Evolutionary conservation across 108 stramenopile genomes (phyloP).

Genomic region (Fistulifera solaris): DNA sequence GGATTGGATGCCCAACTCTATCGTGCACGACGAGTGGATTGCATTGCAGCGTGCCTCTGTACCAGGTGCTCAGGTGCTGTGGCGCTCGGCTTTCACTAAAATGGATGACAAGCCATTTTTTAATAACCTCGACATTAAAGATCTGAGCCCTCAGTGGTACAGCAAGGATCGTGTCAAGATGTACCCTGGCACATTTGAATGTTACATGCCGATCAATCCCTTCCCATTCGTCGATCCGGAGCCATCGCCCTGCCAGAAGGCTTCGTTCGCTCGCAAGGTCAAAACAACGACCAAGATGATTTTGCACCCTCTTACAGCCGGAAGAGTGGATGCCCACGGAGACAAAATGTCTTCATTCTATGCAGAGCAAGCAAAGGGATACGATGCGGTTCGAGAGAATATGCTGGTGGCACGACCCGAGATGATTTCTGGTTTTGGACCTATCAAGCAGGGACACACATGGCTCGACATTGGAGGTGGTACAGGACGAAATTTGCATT

Average conservation of each 20-base stretch:
- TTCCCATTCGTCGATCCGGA: conserved; percentile 45
- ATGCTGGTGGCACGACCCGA: conserved; percentile 44
- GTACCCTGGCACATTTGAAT: conserved; percentile 47
- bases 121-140: conserved; percentile 42
- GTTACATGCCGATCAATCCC: conserved; percentile 37
- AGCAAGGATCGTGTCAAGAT: conserved; percentile 53
- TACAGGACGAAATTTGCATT: conserved; percentile 48
- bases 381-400: conserved; percentile 52
- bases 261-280: conserved; percentile 28
- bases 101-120: conserved; percentile 57
- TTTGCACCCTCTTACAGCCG: conserved; percentile 43
- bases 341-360: conserved; percentile 55
- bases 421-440: conserved; percentile 54
- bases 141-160: conserved; percentile 47
- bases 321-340: conserved; percentile 36
- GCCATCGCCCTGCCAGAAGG: conserved; percentile 43
- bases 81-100: conserved; percentile 53
- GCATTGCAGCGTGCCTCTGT: conserved; percentile 46
- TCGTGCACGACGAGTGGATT: conserved; percentile 54
- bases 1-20: conserved; percentile 56
- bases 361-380: conserved; percentile 45
- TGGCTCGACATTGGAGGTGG: conserved; percentile 54
- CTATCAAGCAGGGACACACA: conserved; percentile 41
- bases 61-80: conserved; percentile 42
- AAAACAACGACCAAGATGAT: conserved; percentile 55